Base-by-base conservation (phyloP, 2,329 filamentous ascomycete species). In the Celoporthe dispersa region DNA sequence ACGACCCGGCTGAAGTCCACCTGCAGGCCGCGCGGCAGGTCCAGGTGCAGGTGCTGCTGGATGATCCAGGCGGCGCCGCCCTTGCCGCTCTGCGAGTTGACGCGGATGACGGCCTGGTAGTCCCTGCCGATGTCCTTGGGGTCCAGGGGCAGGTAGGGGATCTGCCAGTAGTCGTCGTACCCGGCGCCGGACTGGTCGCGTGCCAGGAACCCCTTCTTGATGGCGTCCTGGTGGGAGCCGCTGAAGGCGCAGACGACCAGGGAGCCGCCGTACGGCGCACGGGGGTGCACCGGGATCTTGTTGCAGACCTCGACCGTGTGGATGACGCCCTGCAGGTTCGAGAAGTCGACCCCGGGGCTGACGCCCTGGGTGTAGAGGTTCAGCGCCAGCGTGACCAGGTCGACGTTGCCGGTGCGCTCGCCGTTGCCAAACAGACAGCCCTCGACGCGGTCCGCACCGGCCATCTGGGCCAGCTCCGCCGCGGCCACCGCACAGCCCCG, bases 21-120 rank as follows among this genome's bases (percentile, higher is more conserved):
- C 81, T 98, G 95, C 66, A 98, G 87, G 67, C 94, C 94, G 73
- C 96, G 93, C 22, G 96, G 96, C 66, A 98, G 88, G 80, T 98
- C 96, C 76, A 98, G 91, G 77, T 96, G 89, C 72, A 98, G 89
- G 77, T 94, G 91, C 75, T 92, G 91, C 78, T 94, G 90, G 78
- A 98, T 94, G 78, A 98, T 92, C 93, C 93, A 98, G 65, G 95
- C 94, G 71, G 93, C 91, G 75, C 96, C 96, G 72, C 95, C 95
- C 84, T 99, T 98, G 74, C 95, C 95, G 76, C 90, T 93, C 80
- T 98, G 95, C 25, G 93, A 97, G 85, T 98, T 99, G 87, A 98
- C 95, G 71, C 95, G 92, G 79, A 98, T 98, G 78, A 98, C 92
- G 70, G 95, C 95, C 82, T 98, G 94, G 87, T 98, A 98, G n/a